Evolutionary conservation across 192 early-diverging fungal species (phyloP), one percentile per base, ranked within the genome.

Genomic region (Podila verticillata): DNA sequence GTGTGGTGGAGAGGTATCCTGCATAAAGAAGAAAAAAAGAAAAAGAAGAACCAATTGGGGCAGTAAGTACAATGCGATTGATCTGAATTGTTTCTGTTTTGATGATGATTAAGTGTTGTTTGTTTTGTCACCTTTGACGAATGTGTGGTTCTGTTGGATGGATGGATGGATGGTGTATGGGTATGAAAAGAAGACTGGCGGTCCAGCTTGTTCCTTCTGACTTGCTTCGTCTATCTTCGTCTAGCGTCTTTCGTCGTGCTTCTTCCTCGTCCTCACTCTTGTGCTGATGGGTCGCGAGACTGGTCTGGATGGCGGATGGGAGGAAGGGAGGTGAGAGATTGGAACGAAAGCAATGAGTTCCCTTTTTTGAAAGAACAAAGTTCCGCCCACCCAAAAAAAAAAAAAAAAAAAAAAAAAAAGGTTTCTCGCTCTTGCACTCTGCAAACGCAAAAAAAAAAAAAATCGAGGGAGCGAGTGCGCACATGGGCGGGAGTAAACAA

Each of bases 281-380:
- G 39, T 15, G 36, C 7, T 39, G 7, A 0, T 0, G 13, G n/a
- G 24, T 57, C 24, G 56, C 56, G 15, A 28, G 56, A 15, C 20
- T 57, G 22, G 56, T n/a, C 30, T 39, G 17, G 61, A 22, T 35
- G 35, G 61, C 10, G 61, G 35, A 63, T 39, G n/a, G 61, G 35
- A 63, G 39, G 22, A 26, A 63, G 9, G 35, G 39, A 32, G 39
- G 34, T 44, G 35, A 26, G 36, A 22, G n/a, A n/a, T n/a, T 35
- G 22, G 24, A 12, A 22, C 17, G 61, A 34, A 39, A 39, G 34
- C n/a, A 35, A 32, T 8, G 19, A 28, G 24, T 61, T 3, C 7
- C 13, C 39, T 15, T 15, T 44, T 44, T 44, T 44, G 0, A 24
- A 35, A 34, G 20, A 65, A 54, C 24, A 24, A 28, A 29, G 19